Base-by-base conservation (phyloP, 2,329 filamentous ascomycete species). In the Ceratocystiopsis sp. region DNA sequence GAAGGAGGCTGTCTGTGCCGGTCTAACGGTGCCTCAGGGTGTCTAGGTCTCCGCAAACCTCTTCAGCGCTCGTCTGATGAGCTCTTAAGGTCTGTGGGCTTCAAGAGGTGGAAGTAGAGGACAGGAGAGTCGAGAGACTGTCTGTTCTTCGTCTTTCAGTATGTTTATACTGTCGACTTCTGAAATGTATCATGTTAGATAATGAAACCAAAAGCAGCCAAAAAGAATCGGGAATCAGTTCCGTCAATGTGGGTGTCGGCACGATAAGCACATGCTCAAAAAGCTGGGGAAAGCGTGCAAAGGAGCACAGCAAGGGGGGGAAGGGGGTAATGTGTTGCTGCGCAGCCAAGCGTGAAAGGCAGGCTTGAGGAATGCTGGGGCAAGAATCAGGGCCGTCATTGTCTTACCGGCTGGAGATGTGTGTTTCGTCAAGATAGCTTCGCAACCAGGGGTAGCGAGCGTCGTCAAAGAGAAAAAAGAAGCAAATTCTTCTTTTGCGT, bases 11-110 rank as follows among this genome's bases (percentile, higher is more conserved):
- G 25, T 29, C 25, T 29, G 25, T 29, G 25, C 25, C 25, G 25
- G 25, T 42, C 18, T 33, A 45, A 44, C 32, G 25, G 41, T 43
- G 43, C 45, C 45, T 48, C 34, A 44, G 21, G 15, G 38, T 32
- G 37, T 38, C 37, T 25, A 39, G 49, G 42, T 50, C 47, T 50
- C 49, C 49, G 46, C 49, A 50, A 49, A 50, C 43, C 49, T 37
- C 25, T 44, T 45, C 47, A 50, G 49, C 49, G 21, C 37, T 45
- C 32, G 40, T 19, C 37, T n/a, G 35, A 25, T 17, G 19, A 45
- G 47, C 47, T 49, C 47, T 21, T 41, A 43, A 41, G 49, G 47
- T 48, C 38, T 50, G 49, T 46, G 49, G 49, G 44, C 49, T 47
- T 46, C 49, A 38, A 38, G 35, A 25, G 37, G 25, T 21, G 18